Conservation (phyloP, 2,329 filamentous ascomycete species). For the Diaporthe ampelina region DNA sequence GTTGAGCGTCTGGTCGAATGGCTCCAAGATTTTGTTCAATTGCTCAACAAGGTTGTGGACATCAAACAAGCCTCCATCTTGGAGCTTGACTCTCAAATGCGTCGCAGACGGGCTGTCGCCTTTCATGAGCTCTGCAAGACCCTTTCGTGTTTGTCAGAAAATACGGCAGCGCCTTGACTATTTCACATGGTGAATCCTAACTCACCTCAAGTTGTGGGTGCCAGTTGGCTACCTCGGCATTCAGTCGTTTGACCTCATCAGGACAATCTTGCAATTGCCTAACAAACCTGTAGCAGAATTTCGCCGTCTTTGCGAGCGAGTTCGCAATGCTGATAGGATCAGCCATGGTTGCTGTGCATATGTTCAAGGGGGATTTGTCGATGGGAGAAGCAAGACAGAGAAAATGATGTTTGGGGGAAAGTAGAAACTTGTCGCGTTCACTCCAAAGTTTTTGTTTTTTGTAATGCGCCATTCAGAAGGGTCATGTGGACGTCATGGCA, state of each 20-base stretch:
- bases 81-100: not conserved
- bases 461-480: not conserved
- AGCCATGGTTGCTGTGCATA: slow-evolving; percentile 1
- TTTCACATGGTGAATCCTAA: not conserved
- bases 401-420: not conserved
- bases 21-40: not conserved
- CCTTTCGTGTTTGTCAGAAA: not conserved
- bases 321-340: not conserved
- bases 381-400: not conserved
- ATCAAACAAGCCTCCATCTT: not conserved
- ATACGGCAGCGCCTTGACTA: too few species aligned
- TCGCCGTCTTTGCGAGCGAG: not conserved
- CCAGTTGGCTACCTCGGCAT: not conserved
- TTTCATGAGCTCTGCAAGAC: not conserved
- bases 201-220: slow-evolving; percentile 13
- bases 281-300: not conserved
- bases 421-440: not conserved
- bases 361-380: not conserved
- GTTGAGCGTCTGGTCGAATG: not conserved
- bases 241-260: not conserved
- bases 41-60: not conserved
- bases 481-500: not conserved
- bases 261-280: not conserved
- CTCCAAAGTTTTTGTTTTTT: not conserved
- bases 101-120: not conserved